Percentiles rank a stretch among this genome's conserved stretches.
Evolutionary conservation across 2,329 filamentous ascomycete genomes (phyloP).

Genomic region (Penicillium sp.): DNA sequence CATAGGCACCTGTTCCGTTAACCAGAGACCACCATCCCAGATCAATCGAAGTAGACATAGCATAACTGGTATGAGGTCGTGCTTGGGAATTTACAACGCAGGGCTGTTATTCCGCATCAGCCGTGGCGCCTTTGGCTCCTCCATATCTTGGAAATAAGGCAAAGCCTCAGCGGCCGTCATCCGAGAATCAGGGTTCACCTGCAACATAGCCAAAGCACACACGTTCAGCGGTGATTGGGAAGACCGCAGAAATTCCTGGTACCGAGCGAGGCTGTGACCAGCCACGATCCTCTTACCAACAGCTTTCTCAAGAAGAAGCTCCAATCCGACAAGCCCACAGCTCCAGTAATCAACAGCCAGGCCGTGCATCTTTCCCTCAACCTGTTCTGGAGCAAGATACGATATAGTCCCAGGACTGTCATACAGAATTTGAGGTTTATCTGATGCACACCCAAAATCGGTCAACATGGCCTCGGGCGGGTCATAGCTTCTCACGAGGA

Average conservation of each 20-base stretch:
- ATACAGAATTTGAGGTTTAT: not conserved
- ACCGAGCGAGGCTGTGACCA: not conserved
- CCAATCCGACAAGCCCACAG: not conserved
- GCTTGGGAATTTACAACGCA: not conserved
- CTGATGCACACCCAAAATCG: slow-evolving; percentile 5
- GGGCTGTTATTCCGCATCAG: not conserved
- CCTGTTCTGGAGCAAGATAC: not conserved
- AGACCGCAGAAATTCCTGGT: not conserved
- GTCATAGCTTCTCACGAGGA: slow-evolving; percentile 6
- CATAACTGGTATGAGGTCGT: not conserved
- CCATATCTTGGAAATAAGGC: not conserved
- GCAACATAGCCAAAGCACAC: not conserved
- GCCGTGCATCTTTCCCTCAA: not conserved
- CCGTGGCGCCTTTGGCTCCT: not conserved
- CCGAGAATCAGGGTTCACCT: not conserved
- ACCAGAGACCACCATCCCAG: too few relatives aligned
- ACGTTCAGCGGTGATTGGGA: not conserved
- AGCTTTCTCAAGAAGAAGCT: not conserved
- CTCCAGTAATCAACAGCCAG: not conserved
- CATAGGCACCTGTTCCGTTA: too few relatives aligned
- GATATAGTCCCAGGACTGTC: not conserved
- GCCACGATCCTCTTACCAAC: not conserved
- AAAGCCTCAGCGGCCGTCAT: not conserved
- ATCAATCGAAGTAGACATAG: not conserved
- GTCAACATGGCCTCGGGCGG: slow-evolving; percentile 11